These are phyloP conservation scores for Malus hybrid DNA, from an alignment of 331 rosid genomes.

Conservation along the genomic window DNA sequence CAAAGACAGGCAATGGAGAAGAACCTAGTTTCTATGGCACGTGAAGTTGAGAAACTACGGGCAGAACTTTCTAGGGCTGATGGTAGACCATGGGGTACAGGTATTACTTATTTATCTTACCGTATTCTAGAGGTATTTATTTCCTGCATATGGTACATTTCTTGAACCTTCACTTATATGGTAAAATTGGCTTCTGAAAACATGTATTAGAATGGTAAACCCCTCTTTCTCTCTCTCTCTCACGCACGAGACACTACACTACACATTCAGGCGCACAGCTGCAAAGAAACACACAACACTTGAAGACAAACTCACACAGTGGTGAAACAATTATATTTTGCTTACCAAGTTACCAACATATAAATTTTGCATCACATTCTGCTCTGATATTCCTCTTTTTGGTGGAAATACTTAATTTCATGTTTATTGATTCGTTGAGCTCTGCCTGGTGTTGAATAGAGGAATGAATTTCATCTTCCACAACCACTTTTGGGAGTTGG, in stretches of 20 bases:
- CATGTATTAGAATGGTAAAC: neutral
- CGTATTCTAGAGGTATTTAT: neutral
- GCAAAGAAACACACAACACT: neutral
- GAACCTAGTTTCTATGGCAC: constrained; percentile 83
- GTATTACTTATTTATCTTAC: constrained; percentile 29
- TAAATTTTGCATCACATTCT: neutral
- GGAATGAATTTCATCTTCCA: neutral
- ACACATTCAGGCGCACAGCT: neutral
- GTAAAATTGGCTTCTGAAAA: neutral
- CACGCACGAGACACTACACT: neutral
- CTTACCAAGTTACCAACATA: neutral
- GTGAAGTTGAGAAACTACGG: constrained; percentile 85
- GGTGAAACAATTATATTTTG: neutral
- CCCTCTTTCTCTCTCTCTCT: neutral
- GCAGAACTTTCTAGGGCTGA: constrained; percentile 66
- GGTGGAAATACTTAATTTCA: neutral
- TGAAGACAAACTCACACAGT: neutral
- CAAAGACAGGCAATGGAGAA: constrained; percentile 90
- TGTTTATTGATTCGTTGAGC: neutral
- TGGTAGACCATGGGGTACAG: constrained; percentile 73
- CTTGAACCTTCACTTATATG: neutral
- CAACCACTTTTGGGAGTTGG: neutral
- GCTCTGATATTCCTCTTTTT: neutral
- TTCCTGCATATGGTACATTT: neutral
- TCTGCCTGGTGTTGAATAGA: neutral